These are phyloP conservation scores for Penicillium vulpinum DNA, from an alignment of 2,329 filamentous ascomycete genomes.

Conservation along the genomic window DNA sequence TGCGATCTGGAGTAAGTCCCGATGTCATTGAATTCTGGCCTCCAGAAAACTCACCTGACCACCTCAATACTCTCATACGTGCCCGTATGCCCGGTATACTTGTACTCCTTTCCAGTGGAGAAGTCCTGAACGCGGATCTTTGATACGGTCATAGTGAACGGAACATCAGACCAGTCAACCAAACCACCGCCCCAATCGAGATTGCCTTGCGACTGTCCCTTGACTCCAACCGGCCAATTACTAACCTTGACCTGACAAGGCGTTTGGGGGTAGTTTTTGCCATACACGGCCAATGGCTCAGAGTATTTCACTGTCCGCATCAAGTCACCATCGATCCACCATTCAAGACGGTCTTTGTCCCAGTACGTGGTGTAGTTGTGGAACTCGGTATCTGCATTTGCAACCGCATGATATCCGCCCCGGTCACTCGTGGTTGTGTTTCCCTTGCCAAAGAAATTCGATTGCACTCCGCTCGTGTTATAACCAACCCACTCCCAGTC, in stretches of 20 bases:
- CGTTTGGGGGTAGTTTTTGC: slow-evolving; percentile 66
- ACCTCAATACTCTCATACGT: slow-evolving; percentile 65
- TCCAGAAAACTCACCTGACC: slow-evolving; percentile 37
- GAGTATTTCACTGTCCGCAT: slow-evolving; percentile 63
- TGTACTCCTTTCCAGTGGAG: slow-evolving; percentile 63
- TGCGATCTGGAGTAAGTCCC: neutral
- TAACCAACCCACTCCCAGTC: slow-evolving; percentile 61
- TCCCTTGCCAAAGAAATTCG: slow-evolving; percentile 95
- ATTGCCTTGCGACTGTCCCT: slow-evolving; percentile 44
- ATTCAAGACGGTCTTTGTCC: slow-evolving; percentile 64
- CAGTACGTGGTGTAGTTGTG: slow-evolving; percentile 61
- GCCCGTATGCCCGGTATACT: slow-evolving; percentile 62
- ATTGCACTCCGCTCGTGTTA: slow-evolving; percentile 56
- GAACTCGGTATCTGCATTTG: slow-evolving; percentile 55
- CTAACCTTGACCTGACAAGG: slow-evolving; percentile 71
- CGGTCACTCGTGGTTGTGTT: slow-evolving; percentile 74
- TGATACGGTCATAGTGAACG: slow-evolving; percentile 73
- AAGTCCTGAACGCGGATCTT: slow-evolving; percentile 58
- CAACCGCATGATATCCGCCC: slow-evolving; percentile 71
- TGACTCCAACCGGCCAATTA: slow-evolving; percentile 64
- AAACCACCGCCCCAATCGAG: slow-evolving; percentile 68
- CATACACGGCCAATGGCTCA: slow-evolving; percentile 54
- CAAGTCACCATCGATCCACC: slow-evolving; percentile 62
- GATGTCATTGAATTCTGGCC: fast-evolving
- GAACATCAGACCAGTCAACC: slow-evolving; percentile 64